Evolutionary conservation across 345 rosid species (phyloP).

Genomic region (Reutealis trisperma): DNA sequence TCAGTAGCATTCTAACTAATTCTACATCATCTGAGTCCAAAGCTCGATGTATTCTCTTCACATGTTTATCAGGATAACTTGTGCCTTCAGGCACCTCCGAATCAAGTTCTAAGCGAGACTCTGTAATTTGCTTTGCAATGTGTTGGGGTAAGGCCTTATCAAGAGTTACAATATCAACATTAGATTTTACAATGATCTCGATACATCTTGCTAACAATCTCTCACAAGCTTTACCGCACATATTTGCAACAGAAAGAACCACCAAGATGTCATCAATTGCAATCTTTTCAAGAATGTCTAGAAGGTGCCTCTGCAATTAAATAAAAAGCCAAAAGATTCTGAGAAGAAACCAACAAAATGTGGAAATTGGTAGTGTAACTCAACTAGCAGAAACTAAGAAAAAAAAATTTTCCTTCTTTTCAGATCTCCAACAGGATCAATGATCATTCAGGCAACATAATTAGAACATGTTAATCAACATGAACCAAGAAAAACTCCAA

Average conservation of each 20-base stretch:
- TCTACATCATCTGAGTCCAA: slow-evolving; percentile 88
- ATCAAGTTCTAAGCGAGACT: slow-evolving; percentile 45
- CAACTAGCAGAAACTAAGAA: slow-evolving; percentile 4
- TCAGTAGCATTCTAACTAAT: slow-evolving; percentile 71
- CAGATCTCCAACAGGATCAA: not conserved
- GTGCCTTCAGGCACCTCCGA: slow-evolving; percentile 32
- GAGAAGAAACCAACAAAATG: not conserved
- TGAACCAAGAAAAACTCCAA: not conserved
- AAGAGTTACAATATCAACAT: slow-evolving; percentile 56
- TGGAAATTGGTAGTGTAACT: not conserved
- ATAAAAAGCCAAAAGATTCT: slow-evolving; percentile 13
- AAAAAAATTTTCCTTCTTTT: not conserved
- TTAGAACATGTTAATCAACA: not conserved
- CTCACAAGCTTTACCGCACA: slow-evolving; percentile 58
- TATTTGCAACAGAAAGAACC: slow-evolving; percentile 53
- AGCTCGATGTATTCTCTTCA: slow-evolving; percentile 65
- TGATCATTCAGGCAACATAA: not conserved
- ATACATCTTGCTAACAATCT: slow-evolving; percentile 48
- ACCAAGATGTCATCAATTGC: slow-evolving; percentile 61
- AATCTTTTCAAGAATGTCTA: slow-evolving; percentile 64
- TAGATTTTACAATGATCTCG: slow-evolving; percentile 56
- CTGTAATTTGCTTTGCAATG: slow-evolving; percentile 48
- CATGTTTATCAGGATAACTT: slow-evolving; percentile 52
- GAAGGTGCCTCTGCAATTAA: slow-evolving; percentile 57
- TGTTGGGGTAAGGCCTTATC: slow-evolving; percentile 61